These are phyloP conservation scores for Rhizophagus sp. DNA, from an alignment of 192 early-diverging fungal species.

Conservation along the genomic window DNA sequence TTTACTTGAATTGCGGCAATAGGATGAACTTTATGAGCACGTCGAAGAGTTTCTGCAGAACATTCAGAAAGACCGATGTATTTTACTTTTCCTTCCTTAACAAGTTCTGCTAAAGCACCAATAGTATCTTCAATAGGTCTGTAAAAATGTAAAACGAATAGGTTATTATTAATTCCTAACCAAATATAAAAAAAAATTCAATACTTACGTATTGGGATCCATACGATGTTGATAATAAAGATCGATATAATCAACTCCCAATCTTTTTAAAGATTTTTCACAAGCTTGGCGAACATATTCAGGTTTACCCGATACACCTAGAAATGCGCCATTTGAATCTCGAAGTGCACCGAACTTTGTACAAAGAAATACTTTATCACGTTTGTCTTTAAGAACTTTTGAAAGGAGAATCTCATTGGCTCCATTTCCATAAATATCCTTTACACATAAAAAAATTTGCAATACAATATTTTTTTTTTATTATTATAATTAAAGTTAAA, in stretches of 20 bases:
- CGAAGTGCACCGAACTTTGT: slow-evolving; percentile 61
- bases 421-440: slow-evolving; percentile 57
- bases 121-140: slow-evolving; percentile 43
- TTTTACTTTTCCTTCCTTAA: slow-evolving; percentile 41
- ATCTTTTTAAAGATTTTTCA: slow-evolving; percentile 32
- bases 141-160: background rate
- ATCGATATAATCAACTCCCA: slow-evolving; percentile 40
- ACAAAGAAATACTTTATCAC: slow-evolving; percentile 57
- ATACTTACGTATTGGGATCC: slow-evolving; percentile 35
- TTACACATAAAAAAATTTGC: background rate
- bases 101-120: slow-evolving; percentile 42
- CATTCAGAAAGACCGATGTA: slow-evolving; percentile 59
- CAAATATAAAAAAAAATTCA: background rate
- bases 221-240: slow-evolving; percentile 43
- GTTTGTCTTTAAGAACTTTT: slow-evolving; percentile 47
- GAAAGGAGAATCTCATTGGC: slow-evolving; percentile 57
- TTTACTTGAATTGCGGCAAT: slow-evolving; percentile 55
- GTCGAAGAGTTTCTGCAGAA: slow-evolving; percentile 57
- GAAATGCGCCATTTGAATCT: background rate
- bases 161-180: background rate
- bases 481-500: too few relatives aligned
- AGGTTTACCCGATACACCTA: slow-evolving; percentile 39
- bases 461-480: too few relatives aligned
- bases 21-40: slow-evolving; percentile 69
- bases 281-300: slow-evolving; percentile 49